A percentile compares a stretch with the other conserved stretches of the same genome.
These are phyloP conservation scores for Acorus calamus DNA, from an alignment of 106 monocot species.

Conservation along the genomic window DNA sequence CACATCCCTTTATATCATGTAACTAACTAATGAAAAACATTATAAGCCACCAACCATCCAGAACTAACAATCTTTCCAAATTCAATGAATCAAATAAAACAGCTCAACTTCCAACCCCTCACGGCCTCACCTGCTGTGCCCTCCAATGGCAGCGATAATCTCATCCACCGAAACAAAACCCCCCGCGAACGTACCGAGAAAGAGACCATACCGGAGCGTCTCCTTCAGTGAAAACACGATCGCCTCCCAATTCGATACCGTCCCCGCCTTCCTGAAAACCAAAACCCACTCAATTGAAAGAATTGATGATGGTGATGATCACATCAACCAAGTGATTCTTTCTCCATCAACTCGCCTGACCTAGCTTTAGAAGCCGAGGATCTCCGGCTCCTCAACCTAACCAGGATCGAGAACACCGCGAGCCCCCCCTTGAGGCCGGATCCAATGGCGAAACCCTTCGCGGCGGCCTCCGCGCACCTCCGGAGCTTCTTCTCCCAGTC, in stretches of 20 bases:
- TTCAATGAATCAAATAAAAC: background rate
- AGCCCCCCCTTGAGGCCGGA: conserved; percentile 91
- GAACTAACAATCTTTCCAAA: no score
- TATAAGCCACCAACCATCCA: no score
- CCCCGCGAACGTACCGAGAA: conserved; percentile 84
- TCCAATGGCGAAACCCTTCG: conserved; percentile 88
- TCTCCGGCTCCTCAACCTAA: conserved; percentile 61
- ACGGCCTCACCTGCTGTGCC: conserved; percentile 64
- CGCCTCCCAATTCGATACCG: conserved; percentile 70
- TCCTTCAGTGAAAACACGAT: conserved; percentile 53
- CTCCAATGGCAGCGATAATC: conserved; percentile 56
- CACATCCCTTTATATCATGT: no score
- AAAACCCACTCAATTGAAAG: background rate
- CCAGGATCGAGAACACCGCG: conserved; percentile 76
- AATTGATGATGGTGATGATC: background rate
- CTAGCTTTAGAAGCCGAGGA: conserved; percentile 14
- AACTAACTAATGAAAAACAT: no score
- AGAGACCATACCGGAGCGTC: conserved; percentile 81
- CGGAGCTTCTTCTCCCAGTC: conserved; percentile 41
- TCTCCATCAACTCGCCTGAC: background rate
- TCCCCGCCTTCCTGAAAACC: conserved; percentile 48
- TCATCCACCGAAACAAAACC: conserved; percentile 91
- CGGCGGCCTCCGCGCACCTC: conserved; percentile 63
- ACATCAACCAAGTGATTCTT: background rate
- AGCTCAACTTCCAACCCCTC: background rate